These are phyloP conservation scores for Dissophora globulifera DNA, from an alignment of 192 early-diverging fungal genomes.

Conservation along the genomic window DNA sequence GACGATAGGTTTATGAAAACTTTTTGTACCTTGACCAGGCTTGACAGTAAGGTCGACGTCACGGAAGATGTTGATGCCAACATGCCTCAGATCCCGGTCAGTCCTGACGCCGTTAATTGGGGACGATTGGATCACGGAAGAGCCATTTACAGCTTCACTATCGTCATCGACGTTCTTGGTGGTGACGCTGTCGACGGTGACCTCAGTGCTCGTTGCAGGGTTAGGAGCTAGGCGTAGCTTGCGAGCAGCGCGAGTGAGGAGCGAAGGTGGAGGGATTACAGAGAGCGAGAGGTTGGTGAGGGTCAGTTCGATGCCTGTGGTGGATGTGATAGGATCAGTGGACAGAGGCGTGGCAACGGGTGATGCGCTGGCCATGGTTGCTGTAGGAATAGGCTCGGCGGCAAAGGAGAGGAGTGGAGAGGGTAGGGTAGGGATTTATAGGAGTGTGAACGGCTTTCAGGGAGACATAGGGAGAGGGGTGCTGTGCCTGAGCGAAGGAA, in stretches of 20 bases:
- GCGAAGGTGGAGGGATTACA: conserved; percentile 42
- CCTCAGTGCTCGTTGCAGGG: neutral
- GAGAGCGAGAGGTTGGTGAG: conserved; percentile 49
- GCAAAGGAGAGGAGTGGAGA: neutral
- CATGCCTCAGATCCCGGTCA: conserved; percentile 39
- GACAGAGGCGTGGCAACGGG: neutral
- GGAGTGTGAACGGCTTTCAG: no score
- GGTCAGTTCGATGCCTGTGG: conserved; percentile 31
- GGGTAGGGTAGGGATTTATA: neutral
- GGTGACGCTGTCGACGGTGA: neutral
- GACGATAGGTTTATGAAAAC: no score
- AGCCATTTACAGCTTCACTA: neutral
- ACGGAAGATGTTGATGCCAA: conserved; percentile 47
- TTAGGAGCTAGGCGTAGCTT: conserved; percentile 10
- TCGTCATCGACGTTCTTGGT: neutral
- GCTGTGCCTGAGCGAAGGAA: no score
- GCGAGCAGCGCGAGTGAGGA: conserved; percentile 33
- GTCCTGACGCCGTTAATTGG: neutral
- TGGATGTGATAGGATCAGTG: neutral
- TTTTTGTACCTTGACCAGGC: conserved; percentile 48
- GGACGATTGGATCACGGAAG: neutral
- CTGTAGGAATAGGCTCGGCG: no score
- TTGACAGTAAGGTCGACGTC: conserved; percentile 44
- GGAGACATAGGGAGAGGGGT: no score
- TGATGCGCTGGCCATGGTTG: neutral